phyloP scores from a whole-genome alignment of 208 protist genomes.

The Acanthamoeba healyi region DNA sequence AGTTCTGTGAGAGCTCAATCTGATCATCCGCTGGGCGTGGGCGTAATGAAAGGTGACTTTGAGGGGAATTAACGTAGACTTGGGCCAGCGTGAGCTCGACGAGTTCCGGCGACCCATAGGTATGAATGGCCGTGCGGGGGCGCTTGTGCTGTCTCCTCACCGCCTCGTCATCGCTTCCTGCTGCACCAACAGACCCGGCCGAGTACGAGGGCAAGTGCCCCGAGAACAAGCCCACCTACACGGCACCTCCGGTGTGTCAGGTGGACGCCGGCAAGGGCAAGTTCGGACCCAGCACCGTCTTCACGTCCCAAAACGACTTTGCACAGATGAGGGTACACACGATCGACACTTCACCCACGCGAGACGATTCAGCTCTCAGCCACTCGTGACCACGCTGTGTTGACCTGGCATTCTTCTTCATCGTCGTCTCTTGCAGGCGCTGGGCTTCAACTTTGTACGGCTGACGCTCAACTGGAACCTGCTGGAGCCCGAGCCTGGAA shows the following conservation, averaged over 20 bases:
- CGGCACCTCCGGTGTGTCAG: neutral
- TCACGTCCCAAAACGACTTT: slow-evolving; percentile 11
- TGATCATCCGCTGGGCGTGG: too few species aligned
- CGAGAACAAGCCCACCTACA: neutral
- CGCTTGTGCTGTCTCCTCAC: neutral
- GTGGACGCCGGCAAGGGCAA: neutral
- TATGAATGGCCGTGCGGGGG: too few species aligned
- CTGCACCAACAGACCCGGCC: neutral
- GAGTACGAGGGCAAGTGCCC: slow-evolving; percentile 21
- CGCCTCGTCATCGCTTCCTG: neutral
- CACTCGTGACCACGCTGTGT: too few species aligned
- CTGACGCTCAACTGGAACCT: slow-evolving; percentile 23
- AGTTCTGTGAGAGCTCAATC: too few species aligned
- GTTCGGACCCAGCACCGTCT: neutral
- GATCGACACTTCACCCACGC: neutral
- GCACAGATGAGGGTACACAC: neutral
- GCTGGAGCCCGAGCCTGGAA: neutral
- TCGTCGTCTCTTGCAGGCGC: neutral
- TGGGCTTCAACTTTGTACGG: neutral
- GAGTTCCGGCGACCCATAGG: neutral
- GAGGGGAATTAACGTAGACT: neutral
- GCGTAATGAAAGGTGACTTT: neutral
- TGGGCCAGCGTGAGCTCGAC: neutral
- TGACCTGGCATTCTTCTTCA: neutral
- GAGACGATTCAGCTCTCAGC: too few species aligned